Evolutionary conservation across 23 red algal species (phyloP).

Genomic region (Agarophyton chilense): DNA sequence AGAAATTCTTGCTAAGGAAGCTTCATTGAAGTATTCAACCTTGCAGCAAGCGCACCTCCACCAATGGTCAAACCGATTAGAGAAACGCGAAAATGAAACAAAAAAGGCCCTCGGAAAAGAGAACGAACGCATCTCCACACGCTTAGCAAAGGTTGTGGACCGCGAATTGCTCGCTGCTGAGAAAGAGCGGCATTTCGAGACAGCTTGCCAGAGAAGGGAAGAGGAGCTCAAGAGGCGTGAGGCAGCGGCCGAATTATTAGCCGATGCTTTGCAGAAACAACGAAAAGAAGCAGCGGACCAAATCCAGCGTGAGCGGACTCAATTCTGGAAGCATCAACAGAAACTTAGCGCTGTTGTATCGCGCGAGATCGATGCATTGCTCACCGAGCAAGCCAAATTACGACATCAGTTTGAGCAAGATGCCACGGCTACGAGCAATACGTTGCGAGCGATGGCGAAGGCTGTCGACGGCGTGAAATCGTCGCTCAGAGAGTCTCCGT

Average conservation of each 20-base stretch:
- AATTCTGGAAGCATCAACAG: slow-evolving; percentile 71
- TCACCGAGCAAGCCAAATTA: slow-evolving; percentile 27
- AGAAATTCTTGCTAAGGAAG: slow-evolving; percentile 21
- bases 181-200: slow-evolving; percentile 32
- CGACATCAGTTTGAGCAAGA: slow-evolving; percentile 41
- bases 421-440: slow-evolving; percentile 20
- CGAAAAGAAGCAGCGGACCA: not conserved
- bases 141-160: not conserved
- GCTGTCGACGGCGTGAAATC: not conserved
- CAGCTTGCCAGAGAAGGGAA: slow-evolving; percentile 26
- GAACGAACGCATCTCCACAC: slow-evolving; percentile 7
- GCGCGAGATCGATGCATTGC: slow-evolving; percentile 8
- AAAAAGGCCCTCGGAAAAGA: not conserved
- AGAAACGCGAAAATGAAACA: not conserved
- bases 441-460: slow-evolving; percentile 33
- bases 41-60: slow-evolving; percentile 43
- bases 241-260: not conserved
- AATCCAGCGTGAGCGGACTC: slow-evolving; percentile 10
- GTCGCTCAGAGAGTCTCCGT: not conserved
- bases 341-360: slow-evolving; percentile 49
- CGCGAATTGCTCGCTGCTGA: slow-evolving; percentile 15
- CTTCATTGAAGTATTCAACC: slow-evolving; percentile 31
- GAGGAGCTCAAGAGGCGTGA: slow-evolving; percentile 28
- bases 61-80: slow-evolving; percentile 8
- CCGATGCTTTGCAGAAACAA: slow-evolving; percentile 8